Percentiles rank a stretch among this genome's conserved stretches.
phyloP scores from a whole-genome alignment of 345 rosid species.

The Bretschneidera sinensis region DNA sequence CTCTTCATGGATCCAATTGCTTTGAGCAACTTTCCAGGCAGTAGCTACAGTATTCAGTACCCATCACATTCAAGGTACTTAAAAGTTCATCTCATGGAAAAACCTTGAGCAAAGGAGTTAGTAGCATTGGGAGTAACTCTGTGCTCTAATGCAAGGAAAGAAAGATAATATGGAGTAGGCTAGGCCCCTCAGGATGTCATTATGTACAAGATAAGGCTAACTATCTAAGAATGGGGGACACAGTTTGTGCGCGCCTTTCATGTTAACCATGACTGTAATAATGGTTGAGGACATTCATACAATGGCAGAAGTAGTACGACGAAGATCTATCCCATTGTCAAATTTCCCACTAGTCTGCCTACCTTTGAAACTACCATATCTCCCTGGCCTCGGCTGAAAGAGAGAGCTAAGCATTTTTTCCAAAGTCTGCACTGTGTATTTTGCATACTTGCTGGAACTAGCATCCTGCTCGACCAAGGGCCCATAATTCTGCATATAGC shows the following conservation, averaged over 20 bases:
- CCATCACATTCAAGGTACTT: too few relatives aligned
- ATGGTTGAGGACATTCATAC: conserved; percentile 29
- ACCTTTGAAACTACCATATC: conserved; percentile 87
- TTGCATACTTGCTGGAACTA: conserved; percentile 81
- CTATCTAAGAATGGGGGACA: background rate
- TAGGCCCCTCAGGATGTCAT: conserved; percentile 9
- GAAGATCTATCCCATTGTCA: conserved; percentile 53
- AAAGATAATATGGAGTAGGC: background rate
- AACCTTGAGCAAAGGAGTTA: conserved; percentile 8
- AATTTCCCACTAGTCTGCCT: conserved; percentile 49
- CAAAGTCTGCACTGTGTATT: conserved; percentile 75
- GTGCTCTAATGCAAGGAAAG: conserved; percentile 15
- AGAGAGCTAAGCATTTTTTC: conserved; percentile 81
- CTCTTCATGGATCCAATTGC: conserved; percentile 4
- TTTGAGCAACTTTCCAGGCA: conserved; percentile 10
- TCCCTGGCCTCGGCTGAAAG: conserved; percentile 68
- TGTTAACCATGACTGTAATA: conserved; percentile 7
- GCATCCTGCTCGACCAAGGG: conserved; percentile 89
- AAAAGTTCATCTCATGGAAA: background rate
- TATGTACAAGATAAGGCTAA: conserved; percentile 29
- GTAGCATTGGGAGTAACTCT: conserved; percentile 4
- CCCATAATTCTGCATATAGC: conserved; percentile 98
- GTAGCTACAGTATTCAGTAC: too few relatives aligned
- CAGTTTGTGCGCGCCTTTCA: too few relatives aligned
- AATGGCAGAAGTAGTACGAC: conserved; percentile 75